Evolutionary conservation across 1,284 basidiomycete species (phyloP).

Genomic region (Leccinum pachyderme): DNA sequence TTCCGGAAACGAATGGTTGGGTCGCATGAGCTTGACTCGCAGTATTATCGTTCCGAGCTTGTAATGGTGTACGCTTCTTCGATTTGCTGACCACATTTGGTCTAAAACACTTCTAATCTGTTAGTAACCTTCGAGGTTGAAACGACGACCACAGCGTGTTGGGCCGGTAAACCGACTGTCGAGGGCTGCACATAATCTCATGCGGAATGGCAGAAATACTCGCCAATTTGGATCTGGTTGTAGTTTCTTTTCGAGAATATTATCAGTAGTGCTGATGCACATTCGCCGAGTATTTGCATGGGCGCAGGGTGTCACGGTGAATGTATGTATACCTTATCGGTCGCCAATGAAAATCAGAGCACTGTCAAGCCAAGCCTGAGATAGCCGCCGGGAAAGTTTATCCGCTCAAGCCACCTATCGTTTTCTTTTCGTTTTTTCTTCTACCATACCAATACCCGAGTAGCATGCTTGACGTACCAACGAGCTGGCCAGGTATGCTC

Average conservation of each 20-base stretch:
- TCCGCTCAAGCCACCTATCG: background rate
- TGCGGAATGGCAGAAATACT: background rate
- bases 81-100: background rate
- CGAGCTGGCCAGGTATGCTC: conserved; percentile 7
- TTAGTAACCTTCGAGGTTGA: no score
- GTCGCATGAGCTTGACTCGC: no score
- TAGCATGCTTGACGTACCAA: background rate
- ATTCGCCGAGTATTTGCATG: background rate
- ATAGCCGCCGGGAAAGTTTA: background rate
- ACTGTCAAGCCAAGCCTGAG: background rate
- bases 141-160: no score
- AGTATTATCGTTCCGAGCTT: background rate
- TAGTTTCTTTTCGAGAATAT: background rate
- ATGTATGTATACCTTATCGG: background rate
- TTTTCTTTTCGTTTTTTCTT: background rate
- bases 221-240: background rate
- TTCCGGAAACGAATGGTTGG: no score
- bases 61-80: no score
- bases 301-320: background rate
- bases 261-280: background rate
- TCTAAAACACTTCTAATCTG: no score
- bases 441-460: background rate
- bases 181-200: background rate
- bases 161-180: background rate
- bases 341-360: background rate